Base-by-base conservation (phyloP, 2,329 filamentous ascomycete species). In the Scedosporium boydii region DNA sequence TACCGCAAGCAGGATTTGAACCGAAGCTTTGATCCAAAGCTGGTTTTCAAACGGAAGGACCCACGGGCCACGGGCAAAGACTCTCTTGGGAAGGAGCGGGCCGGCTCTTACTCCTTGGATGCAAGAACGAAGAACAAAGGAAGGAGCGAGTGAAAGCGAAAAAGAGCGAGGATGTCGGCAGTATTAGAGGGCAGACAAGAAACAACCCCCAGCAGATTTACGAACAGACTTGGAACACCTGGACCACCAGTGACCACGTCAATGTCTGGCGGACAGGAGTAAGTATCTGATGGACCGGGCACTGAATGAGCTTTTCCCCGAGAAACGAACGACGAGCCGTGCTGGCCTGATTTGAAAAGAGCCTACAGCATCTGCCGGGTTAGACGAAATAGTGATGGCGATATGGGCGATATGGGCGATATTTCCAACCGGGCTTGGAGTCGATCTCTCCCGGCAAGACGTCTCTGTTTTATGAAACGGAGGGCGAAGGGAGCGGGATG, bases 261-360 rank as follows among this genome's bases (percentile, higher is more conserved):
- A 48, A n/a, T 2, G 44, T 48, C 21, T n/a, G 21, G 16, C 6
- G 44, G 44, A 18, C 44, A 48, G 7, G 44, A 18, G 44, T 6
- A 23, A 48, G n/a, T 55, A 14, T 18, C 23, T 23, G 51, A 26
- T 55, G 51, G 23, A 55, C 51, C 51, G 51, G 51, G 51, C 51
- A 27, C 51, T 1, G 51, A 55, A 14, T 12, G 51, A 23, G 18
- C 21, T 27, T 55, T 55, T 55, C 23, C 51, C 51, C 51, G 51
- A 55, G 21, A 27, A 55, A 23, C 18, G 23, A 55, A 14, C 18
- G 12, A 27, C 23, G 51, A 55, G 51, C 51, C 51, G 51, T 6
- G 51, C 51, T 55, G 51, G 51, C 51, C 51, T 55, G 51, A 55
- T 55, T 55, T 23, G 51, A 55, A 55, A 55, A 55, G 51, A 55